These are phyloP conservation scores for Apiospora saccharicola DNA, from an alignment of 2,329 filamentous ascomycete genomes.

Conservation along the genomic window DNA sequence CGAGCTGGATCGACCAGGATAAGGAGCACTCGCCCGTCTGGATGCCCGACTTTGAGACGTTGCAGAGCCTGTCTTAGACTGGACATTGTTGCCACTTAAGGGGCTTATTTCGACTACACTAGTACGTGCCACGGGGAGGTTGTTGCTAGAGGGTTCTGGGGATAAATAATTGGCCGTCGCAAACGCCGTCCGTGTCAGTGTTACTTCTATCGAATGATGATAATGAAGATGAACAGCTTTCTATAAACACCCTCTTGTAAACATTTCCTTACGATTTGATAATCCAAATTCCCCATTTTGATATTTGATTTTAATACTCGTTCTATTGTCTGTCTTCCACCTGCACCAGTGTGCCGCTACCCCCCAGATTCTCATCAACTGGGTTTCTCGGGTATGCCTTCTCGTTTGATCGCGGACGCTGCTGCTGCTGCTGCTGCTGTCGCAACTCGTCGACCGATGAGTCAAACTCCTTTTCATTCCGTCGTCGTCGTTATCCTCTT, in stretches of 20 bases:
- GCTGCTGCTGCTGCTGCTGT: not conserved
- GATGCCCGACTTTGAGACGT: constrained; percentile 42
- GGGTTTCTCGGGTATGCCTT: not conserved
- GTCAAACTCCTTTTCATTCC: not conserved
- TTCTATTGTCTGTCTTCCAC: not conserved
- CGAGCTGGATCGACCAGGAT: constrained; percentile 42
- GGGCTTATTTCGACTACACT: not conserved
- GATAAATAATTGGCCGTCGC: not conserved
- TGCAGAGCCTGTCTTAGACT: constrained; percentile 34
- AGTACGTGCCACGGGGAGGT: no score
- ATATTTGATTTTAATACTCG: no score
- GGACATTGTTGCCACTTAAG: not conserved
- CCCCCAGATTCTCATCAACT: not conserved
- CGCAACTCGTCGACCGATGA: not conserved
- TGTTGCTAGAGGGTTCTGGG: no score
- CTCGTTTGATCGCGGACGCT: no score
- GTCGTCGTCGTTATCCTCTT: constrained; percentile 27
- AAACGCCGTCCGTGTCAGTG: not conserved
- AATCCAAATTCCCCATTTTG: no score
- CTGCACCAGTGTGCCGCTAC: not conserved
- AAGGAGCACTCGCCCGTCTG: constrained; percentile 36
- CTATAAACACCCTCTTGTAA: no score
- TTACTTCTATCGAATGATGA: not conserved
- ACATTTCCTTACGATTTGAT: no score
- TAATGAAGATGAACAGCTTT: not conserved